phyloP scores from a whole-genome alignment of 2,329 filamentous ascomycete genomes.

The Colletotrichum liriopes region DNA sequence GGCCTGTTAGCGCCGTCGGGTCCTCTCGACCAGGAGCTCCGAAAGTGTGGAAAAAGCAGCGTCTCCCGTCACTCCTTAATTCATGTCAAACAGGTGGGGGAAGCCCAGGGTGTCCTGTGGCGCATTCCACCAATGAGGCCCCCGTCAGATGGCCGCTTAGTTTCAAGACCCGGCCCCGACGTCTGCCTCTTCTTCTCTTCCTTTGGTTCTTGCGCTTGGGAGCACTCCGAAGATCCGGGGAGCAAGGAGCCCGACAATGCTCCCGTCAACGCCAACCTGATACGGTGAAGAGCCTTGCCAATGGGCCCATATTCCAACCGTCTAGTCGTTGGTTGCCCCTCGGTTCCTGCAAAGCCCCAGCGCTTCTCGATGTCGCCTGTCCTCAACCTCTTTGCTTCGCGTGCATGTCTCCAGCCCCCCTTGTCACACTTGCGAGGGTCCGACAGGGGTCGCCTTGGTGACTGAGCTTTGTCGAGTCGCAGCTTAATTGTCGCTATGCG shows the following conservation, averaged over 20 bases:
- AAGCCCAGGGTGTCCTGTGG: neutral
- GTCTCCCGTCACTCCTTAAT: constrained; percentile 39
- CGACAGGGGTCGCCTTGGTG: constrained; percentile 4
- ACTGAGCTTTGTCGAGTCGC: constrained; percentile 33
- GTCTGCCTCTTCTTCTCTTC: neutral
- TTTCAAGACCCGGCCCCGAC: constrained; percentile 9
- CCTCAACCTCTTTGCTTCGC: neutral
- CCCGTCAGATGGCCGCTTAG: neutral
- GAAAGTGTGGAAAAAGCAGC: constrained; percentile 12
- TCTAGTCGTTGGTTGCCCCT: neutral
- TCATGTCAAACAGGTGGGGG: constrained; percentile 38
- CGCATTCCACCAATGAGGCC: constrained; percentile 6
- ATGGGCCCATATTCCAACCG: neutral
- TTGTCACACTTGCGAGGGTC: constrained; percentile 5
- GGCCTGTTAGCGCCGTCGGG: constrained; percentile 1
- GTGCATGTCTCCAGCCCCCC: constrained; percentile 10
- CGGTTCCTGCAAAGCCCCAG: neutral
- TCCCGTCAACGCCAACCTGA: neutral
- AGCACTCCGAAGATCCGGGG: constrained; percentile 17
- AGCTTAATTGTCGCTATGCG: constrained; percentile 34
- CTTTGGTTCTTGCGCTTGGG: neutral
- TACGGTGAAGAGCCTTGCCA: neutral
- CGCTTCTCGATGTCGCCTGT: neutral
- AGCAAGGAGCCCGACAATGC: neutral
- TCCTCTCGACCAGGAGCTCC: neutral